Base-by-base conservation (phyloP, 768 basidiomycete species). In the Naganishia randhawae region DNA sequence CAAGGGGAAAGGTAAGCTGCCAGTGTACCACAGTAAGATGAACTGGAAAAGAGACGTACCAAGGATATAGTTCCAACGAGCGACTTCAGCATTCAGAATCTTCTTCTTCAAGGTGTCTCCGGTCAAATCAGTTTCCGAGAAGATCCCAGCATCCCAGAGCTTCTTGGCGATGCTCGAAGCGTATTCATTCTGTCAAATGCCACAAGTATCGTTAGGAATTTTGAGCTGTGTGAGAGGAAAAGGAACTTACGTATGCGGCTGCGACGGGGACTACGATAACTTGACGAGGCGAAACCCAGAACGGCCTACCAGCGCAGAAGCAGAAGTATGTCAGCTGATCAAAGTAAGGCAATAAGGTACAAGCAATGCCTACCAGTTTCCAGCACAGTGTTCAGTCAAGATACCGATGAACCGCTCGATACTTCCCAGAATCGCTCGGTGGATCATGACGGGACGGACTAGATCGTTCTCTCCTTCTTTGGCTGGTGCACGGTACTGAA, bases 221-320 rank as follows among this genome's bases (percentile, higher is more conserved):
- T 32, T n/a, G 41, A 29, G 9, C 6, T 22, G 50, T n/a, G 48
- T 13, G 27, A 29, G 7, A 25, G 41, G n/a, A 9, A 11, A 9
- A 33, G 1, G 13, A 37, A 65, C 89, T 77, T 77, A 94, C 92
- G 80, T 87, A 96, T 51, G 91, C 87, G 17, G 84, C 85, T 10
- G 93, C 91, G 19, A 98, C 92, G 0, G 96, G 96, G 55, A 99
- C 90, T 67, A 98, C 89, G 22, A 96, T 82, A 32, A 95, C 88
- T 81, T 98, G 96, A 39, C 96, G 86, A n/a, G 96, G 96, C 0
- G 91, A 93, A 57, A 98, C 75, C 96, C 96, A 99, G 85, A 98
- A 96, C 2, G 96, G 96, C 57, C 57, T 61, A 39, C 32, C 1
- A 10, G 41, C 11, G 8, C 27, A 10, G 4, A 8, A 25, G 92